Percentiles rank a stretch among this genome's conserved stretches.
phyloP scores from a whole-genome alignment of 805 yeast species.

The Lipomyces starkeyi region DNA sequence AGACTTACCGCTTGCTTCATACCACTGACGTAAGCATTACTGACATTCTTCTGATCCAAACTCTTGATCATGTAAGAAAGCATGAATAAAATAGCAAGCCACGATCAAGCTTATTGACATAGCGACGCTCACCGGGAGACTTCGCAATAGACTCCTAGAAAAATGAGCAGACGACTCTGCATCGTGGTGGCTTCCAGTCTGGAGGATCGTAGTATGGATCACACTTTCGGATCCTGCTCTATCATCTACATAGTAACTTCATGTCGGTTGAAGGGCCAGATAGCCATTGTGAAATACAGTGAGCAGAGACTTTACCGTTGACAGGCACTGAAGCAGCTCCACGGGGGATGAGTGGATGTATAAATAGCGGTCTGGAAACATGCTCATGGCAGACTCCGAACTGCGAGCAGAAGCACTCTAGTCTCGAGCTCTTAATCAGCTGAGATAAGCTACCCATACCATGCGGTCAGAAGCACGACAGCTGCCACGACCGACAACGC shows the following conservation, averaged over 20 bases:
- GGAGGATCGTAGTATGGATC: slow-evolving; percentile 35
- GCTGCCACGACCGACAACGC: too few relatives aligned
- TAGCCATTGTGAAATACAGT: slow-evolving; percentile 12
- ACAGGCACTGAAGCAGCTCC: too few relatives aligned
- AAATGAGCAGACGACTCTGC: slow-evolving; percentile 22
- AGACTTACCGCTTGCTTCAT: slow-evolving; percentile 57
- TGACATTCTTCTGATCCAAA: slow-evolving; percentile 62
- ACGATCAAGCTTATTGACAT: slow-evolving; percentile 48
- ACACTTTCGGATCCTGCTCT: background rate
- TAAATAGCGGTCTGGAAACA: too few relatives aligned
- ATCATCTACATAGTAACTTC: slow-evolving; percentile 33
- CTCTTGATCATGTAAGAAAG: slow-evolving; percentile 55
- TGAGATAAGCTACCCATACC: too few relatives aligned
- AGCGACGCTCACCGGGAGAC: slow-evolving; percentile 43
- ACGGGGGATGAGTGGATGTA: too few relatives aligned
- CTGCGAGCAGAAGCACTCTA: too few relatives aligned
- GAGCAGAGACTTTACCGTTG: too few relatives aligned
- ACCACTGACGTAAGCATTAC: slow-evolving; percentile 71
- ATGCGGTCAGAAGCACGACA: too few relatives aligned
- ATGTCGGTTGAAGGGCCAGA: slow-evolving; percentile 31
- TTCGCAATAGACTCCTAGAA: slow-evolving; percentile 36
- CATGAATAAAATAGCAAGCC: slow-evolving; percentile 52
- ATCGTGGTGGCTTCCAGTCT: slow-evolving; percentile 28
- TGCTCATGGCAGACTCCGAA: too few relatives aligned
- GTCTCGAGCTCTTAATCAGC: too few relatives aligned